Evolutionary conservation across 192 early-diverging fungal genomes (phyloP), one percentile per base, ranked within the genome.

Genomic region (Linderina pennispora): DNA sequence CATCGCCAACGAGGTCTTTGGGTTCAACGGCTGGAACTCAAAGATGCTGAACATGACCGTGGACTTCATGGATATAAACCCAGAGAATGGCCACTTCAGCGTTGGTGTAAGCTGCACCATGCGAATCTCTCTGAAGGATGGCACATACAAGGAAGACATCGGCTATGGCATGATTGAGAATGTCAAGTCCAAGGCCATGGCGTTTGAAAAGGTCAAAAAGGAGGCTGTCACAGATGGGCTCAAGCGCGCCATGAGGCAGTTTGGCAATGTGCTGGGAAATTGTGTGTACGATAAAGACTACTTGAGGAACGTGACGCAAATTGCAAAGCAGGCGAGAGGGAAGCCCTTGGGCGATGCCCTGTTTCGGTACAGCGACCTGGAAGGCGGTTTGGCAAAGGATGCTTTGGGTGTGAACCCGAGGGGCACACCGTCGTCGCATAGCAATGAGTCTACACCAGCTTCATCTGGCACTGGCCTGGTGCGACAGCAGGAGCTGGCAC

Each of bases 1-100:
- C 50, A 60, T 97, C 23, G 96, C 96, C 37, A 93, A 98, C 53
- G 83, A 90, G 21, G 52, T 95, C 5, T 97, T 98, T 77, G 96
- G 93, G 3, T 97, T 96, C 61, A 79, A 95, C 53, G 93, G 93
- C 8, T 98, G 95, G 95, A 77, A 77, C 28, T 78, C 80, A 19
- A 66, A 65, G 18, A 81, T 98, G 47, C 63, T 79, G n/a, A 75
- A 78, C 38, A 76, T 83, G 33, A 72, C 74, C 3, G 74, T 93
- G 3, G 95, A 98, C 66, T 92, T 77, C 79, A 51, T 65, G 39
- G 77, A 77, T 38, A 55, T 72, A 31, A 36, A 16, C 1, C n/a
- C n/a, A n/a, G 74, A 80, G 3, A 58, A 78, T 33, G 80, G 82
- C 9, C 70, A 58, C 13, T 65, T 78, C 21, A 82, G 50, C 32